Evolutionary conservation across 2,329 filamentous ascomycete species (phyloP).

Genomic region (Xylariaceae sp.): DNA sequence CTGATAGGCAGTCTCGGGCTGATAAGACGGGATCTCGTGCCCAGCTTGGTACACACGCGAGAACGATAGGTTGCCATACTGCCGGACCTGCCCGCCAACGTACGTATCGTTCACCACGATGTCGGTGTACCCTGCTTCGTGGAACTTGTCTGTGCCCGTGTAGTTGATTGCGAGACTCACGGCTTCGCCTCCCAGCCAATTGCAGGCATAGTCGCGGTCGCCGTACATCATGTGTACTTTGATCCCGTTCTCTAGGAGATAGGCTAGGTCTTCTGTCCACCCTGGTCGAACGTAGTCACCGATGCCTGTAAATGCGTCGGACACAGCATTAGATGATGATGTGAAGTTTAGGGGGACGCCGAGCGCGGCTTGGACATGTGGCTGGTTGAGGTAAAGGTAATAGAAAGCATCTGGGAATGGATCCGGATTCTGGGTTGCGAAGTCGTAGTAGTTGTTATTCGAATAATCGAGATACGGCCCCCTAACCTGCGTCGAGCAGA

Average conservation of each 20-base stretch:
- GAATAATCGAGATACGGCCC: constrained; percentile 23
- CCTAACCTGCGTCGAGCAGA: constrained; percentile 23
- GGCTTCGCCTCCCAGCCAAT: constrained; percentile 54
- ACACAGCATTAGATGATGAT: constrained; percentile 38
- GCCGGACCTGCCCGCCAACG: constrained; percentile 64
- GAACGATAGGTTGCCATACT: constrained; percentile 64
- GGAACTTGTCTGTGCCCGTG: constrained; percentile 40
- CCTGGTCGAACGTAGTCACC: constrained; percentile 31
- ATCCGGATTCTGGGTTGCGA: constrained; percentile 47
- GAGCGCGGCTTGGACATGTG: constrained; percentile 53
- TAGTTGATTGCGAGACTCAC: constrained; percentile 47
- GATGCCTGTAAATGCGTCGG: constrained; percentile 38
- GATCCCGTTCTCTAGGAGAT: constrained; percentile 53
- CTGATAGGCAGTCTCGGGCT: constrained; percentile 45
- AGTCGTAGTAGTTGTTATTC: constrained; percentile 54
- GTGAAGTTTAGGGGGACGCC: constrained; percentile 60
- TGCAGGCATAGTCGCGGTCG: constrained; percentile 54
- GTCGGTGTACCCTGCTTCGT: constrained; percentile 58
- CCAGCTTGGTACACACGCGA: constrained; percentile 55
- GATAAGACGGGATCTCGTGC: constrained; percentile 51
- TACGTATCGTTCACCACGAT: constrained; percentile 58
- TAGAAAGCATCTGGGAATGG: constrained; percentile 51
- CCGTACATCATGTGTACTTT: constrained; percentile 56
- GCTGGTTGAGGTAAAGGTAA: constrained; percentile 53
- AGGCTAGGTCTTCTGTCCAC: constrained; percentile 43